Percentiles rank a stretch among this genome's conserved stretches.
Evolutionary conservation across 1,284 basidiomycete genomes (phyloP).

Genomic region (Heliocybe sulcata): DNA sequence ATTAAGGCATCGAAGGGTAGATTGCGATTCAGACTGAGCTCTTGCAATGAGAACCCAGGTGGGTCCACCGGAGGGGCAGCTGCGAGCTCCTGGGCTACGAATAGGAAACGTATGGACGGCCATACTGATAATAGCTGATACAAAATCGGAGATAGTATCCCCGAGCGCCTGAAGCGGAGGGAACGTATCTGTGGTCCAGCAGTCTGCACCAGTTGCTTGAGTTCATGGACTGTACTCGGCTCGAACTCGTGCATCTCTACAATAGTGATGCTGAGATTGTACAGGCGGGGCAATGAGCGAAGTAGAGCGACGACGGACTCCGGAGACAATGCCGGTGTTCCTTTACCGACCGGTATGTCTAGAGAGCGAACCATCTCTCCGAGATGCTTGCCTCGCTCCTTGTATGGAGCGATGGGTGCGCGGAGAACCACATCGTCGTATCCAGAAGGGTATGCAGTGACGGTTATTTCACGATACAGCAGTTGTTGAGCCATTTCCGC

Average conservation of each 20-base stretch:
- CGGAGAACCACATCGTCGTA: slow-evolving; percentile 6
- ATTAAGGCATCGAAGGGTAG: slow-evolving; percentile 21
- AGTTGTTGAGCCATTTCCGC: slow-evolving; percentile 29
- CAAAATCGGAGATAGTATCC: slow-evolving; percentile 35
- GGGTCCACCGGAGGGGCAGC: slow-evolving; percentile 21
- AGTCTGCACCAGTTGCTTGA: slow-evolving; percentile 10
- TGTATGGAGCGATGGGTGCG: slow-evolving; percentile 6
- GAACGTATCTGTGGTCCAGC: slow-evolving; percentile 23
- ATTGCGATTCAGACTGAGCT: slow-evolving; percentile 31
- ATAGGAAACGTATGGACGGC: slow-evolving; percentile 30
- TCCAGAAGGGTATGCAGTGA: slow-evolving; percentile 3
- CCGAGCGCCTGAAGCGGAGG: slow-evolving; percentile 26
- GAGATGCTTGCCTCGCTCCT: slow-evolving; percentile 10
- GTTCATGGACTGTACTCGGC: slow-evolving; percentile 16
- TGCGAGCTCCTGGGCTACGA: slow-evolving; percentile 30
- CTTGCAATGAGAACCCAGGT: slow-evolving; percentile 25
- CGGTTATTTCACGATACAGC: slow-evolving; percentile 26
- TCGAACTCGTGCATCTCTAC: slow-evolving; percentile 24
- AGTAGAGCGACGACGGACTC: slow-evolving; percentile 20
- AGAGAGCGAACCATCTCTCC: slow-evolving; percentile 14
- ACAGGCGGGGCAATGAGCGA: slow-evolving; percentile 25
- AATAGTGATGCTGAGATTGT: slow-evolving; percentile 27
- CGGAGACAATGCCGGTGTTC: slow-evolving; percentile 5
- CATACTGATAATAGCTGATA: slow-evolving; percentile 35
- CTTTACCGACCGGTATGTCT: slow-evolving; percentile 12